Conservation (phyloP, 305 asterid species). For the Andrographis paniculata region DNA sequence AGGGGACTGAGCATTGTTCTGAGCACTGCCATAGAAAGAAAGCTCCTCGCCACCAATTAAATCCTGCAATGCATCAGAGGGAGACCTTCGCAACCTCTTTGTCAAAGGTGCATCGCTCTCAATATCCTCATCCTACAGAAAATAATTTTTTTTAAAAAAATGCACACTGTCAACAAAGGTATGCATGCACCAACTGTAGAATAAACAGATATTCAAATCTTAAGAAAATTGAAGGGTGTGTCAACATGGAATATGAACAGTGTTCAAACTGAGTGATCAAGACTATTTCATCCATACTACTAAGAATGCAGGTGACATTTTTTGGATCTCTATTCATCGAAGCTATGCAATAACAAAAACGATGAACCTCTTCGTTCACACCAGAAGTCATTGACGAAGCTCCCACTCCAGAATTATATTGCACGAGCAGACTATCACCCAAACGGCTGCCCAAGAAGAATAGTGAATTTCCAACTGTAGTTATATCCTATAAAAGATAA, state of each 20-base stretch:
- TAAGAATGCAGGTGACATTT: conserved; percentile 7
- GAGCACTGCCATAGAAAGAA: conserved; percentile 69
- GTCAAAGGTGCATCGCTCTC: conserved; percentile 72
- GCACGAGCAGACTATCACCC: conserved; percentile 98
- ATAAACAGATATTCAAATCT: conserved; percentile 13
- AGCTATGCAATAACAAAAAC: conserved; percentile 16
- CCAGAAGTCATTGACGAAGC: conserved; percentile 57
- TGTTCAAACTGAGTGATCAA: conserved; percentile 9
- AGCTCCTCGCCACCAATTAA: conserved; percentile 78
- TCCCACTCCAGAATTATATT: conserved; percentile 73
- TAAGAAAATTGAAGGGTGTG: conserved; percentile 5
- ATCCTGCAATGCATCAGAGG: conserved; percentile 88
- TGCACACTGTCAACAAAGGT: conserved; percentile 9
- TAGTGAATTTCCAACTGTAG: conserved; percentile 81
- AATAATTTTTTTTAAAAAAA: conserved; percentile 20
- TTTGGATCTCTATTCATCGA: conserved; percentile 11
- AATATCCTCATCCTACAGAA: conserved; percentile 77
- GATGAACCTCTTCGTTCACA: conserved; percentile 76
- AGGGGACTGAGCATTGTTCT: conserved; percentile 67
- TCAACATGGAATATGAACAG: conserved; percentile 9
- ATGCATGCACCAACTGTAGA: not conserved
- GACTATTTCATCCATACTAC: conserved; percentile 13
- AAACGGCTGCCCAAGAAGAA: conserved; percentile 94
- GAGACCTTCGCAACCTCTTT: conserved; percentile 71
- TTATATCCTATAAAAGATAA: conserved; percentile 47